A percentile compares a stretch with the other conserved stretches of the same genome.
Conservation (phyloP, 306 rosid species). For the Cucurbita pepo region DNA sequence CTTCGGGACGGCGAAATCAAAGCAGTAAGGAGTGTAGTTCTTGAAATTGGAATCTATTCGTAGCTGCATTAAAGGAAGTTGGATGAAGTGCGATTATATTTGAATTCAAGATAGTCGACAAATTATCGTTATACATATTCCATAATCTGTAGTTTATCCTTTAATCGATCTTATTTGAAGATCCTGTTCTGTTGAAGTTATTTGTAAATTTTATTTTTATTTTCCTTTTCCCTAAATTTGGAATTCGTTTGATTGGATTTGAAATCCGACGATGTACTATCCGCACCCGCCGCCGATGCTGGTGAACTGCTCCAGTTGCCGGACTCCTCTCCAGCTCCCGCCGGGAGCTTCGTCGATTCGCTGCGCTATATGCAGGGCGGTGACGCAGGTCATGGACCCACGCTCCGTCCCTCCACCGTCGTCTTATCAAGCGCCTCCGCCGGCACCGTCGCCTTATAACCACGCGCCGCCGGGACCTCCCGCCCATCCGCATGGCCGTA, state of each 20-base stretch:
- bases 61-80: not conserved
- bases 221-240: not conserved
- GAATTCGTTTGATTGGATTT: not conserved
- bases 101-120: not conserved
- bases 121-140: not conserved
- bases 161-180: not conserved
- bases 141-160: not conserved
- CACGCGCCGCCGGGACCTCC: constrained; percentile 56
- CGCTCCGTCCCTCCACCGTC: constrained; percentile 35
- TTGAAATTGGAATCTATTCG: not conserved
- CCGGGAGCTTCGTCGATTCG: constrained; percentile 65
- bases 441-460: constrained; percentile 33
- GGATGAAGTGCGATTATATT: not conserved
- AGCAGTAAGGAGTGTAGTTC: not conserved
- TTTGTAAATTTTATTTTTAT: not conserved
- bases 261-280: constrained; percentile 1
- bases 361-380: constrained; percentile 70
- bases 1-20: not conserved
- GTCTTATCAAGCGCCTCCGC: constrained; percentile 3
- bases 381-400: constrained; percentile 57
- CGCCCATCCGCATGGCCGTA: constrained; percentile 61
- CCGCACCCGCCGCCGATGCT: constrained; percentile 24
- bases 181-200: not conserved
- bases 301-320: constrained; percentile 73
- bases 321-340: constrained; percentile 62